Base-by-base conservation (phyloP, 148 eudicot species). In the Rhododendron simsii region DNA sequence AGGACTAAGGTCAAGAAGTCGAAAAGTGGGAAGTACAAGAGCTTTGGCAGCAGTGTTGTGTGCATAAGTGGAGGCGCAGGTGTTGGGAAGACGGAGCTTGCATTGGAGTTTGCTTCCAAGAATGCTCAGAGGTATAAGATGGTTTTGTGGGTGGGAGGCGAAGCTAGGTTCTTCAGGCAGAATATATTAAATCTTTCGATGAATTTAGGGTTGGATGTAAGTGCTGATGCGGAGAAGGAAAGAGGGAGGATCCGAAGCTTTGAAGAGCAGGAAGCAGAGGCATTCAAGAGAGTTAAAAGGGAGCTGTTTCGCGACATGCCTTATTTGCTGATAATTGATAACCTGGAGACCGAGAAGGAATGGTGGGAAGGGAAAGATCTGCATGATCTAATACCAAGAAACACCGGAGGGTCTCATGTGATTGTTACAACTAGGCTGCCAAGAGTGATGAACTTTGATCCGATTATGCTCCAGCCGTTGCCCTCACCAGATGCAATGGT, bases 331-430 rank as follows among this genome's bases (percentile, higher is more conserved):
- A 91, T 96, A 2, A 92, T 96, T 3, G 98, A 96, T 78, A 91
- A 96, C 86, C 92, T 96, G 18, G 98, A 96, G 85, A 91, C 91
- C 1, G 98, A 96, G 90, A 92, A 91, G 57, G 96, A 93, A 80
- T 96, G 98, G 98, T 96, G 98, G 98, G 98, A 96, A 84, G 98
- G 96, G 39, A 96, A 94, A 87, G 96, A 93, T 84, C 86, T 96
- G 41, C 94, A 93, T 78, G 96, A 96, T 84, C 86, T 94, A 65
- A 93, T 96, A 59, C 98, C 98, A 23, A 91, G 96, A 84, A 93
- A 92, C 91, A 93, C 96, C 0, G 98, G 98, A 41, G 98, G 96
- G 16, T 91, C 93, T 50, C 98, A 96, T 71, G 96, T 96, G 73
- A 94, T 96, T 41, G 88, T 96, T 81, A 96, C 98, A 0, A 93